phyloP scores from a whole-genome alignment of 768 basidiomycete species.

The Amanita muscaria region DNA sequence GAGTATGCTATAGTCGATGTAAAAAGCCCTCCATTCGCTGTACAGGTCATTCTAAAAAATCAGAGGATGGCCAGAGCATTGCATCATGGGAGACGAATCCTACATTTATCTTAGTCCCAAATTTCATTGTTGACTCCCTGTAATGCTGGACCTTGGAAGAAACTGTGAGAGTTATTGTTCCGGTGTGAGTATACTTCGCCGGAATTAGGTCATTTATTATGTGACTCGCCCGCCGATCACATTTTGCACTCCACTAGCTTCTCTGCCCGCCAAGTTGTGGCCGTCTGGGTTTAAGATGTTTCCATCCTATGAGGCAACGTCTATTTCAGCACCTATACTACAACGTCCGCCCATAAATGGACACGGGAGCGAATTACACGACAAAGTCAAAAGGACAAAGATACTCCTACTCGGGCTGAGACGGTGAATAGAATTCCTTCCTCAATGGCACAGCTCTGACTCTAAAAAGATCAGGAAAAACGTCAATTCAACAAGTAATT shows the following conservation, averaged over 20 bases:
- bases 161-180: no score
- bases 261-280: not conserved
- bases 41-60: constrained; percentile 64
- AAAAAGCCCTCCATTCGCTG: constrained; percentile 84
- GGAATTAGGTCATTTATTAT: no score
- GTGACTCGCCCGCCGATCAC: no score
- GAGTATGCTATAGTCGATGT: constrained; percentile 81
- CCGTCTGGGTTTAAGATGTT: constrained; percentile 15
- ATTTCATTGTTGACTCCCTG: constrained; percentile 76
- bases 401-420: constrained; percentile 66
- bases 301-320: constrained; percentile 26
- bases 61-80: not conserved
- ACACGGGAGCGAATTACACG: constrained; percentile 15
- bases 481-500: constrained; percentile 85
- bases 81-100: not conserved
- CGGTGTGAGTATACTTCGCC: no score
- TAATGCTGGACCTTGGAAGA: not conserved
- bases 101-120: constrained; percentile 61
- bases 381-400: constrained; percentile 43
- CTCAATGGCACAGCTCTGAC: constrained; percentile 1
- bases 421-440: constrained; percentile 33
- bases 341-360: constrained; percentile 22
- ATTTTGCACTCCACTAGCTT: no score
- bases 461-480: constrained; percentile 73
- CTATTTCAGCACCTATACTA: constrained; percentile 19